phyloP scores from a whole-genome alignment of 192 early-diverging fungal genomes.

The Coemansia sp. region DNA sequence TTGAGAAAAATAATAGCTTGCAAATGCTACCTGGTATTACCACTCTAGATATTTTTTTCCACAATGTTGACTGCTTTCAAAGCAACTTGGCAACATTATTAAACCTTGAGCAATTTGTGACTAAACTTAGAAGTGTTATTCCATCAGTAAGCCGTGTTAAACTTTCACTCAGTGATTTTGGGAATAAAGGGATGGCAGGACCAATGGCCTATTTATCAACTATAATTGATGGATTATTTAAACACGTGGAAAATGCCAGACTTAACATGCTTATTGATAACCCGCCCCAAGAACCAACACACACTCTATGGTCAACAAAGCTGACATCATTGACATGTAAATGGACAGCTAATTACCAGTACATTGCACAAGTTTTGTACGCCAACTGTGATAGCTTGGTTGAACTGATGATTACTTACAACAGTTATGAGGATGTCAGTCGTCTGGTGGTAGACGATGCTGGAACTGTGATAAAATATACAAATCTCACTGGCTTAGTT shows the following conservation, averaged over 20 bases:
- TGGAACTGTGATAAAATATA: not conserved
- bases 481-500: not conserved
- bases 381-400: not conserved
- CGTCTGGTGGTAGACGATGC: not conserved
- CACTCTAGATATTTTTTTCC: not conserved
- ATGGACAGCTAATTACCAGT: not conserved
- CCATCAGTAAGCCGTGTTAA: not conserved
- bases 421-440: not conserved
- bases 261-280: not conserved
- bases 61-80: not conserved
- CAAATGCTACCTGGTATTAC: not conserved
- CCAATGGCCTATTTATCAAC: too few species aligned
- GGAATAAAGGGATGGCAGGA: not conserved
- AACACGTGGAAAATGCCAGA: not conserved
- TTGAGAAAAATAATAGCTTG: not conserved
- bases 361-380: not conserved
- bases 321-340: not conserved
- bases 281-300: not conserved
- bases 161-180: not conserved
- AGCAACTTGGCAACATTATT: not conserved
- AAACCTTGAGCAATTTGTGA: not conserved
- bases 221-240: not conserved
- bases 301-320: not conserved
- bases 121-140: not conserved
- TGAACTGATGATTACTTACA: not conserved